phyloP scores from a whole-genome alignment of 2,329 filamentous ascomycete genomes.

The Monilinia aucupariae region DNA sequence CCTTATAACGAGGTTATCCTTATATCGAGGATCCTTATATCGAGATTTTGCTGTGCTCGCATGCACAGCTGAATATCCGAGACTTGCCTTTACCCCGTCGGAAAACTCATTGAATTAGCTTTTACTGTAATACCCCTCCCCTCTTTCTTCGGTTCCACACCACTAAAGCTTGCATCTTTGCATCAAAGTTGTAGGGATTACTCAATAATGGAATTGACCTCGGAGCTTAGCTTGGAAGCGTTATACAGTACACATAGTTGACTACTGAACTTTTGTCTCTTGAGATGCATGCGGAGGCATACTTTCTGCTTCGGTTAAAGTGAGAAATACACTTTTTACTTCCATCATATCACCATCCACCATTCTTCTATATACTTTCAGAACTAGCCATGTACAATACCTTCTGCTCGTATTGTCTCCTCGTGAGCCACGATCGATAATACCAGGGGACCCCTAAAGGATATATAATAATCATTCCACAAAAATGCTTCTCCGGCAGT shows the following conservation, averaged over 20 bases:
- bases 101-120: slow-evolving; percentile 1
- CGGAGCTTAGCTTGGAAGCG: neutral
- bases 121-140: slow-evolving; percentile 9
- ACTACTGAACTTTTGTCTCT: neutral
- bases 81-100: neutral
- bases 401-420: too few species aligned
- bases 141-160: neutral
- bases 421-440: neutral
- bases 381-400: neutral
- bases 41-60: neutral
- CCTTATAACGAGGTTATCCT: too few species aligned
- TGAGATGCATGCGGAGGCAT: slow-evolving; percentile 5
- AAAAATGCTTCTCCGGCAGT: neutral
- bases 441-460: neutral
- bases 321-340: neutral
- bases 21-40: too few species aligned
- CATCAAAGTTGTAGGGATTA: neutral
- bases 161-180: neutral
- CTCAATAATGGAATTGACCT: neutral
- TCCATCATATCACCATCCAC: too few species aligned
- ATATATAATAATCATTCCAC: neutral
- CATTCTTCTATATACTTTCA: neutral
- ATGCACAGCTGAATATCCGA: slow-evolving; percentile 3
- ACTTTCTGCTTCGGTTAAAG: slow-evolving; percentile 12
- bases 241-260: neutral